Evolutionary conservation across 495 filamentous ascomycete species (phyloP), one percentile per base, ranked within the genome.

Genomic region (Geoglossum glabrum): DNA sequence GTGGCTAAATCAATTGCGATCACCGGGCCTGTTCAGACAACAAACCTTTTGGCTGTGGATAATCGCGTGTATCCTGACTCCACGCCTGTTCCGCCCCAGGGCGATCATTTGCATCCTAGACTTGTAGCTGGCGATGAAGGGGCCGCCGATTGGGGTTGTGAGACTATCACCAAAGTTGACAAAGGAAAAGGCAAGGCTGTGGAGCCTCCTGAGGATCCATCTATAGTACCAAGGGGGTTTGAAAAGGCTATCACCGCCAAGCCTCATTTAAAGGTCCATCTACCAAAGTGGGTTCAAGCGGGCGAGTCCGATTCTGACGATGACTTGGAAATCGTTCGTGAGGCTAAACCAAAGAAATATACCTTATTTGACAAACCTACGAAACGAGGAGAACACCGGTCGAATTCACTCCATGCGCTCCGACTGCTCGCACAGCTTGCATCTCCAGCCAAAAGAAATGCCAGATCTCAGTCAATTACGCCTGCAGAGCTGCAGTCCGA

Each of bases 401-500:
- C 82, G 1, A 67, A 70, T n/a, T 75, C 84, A 8, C 74, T 93
- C 62, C 75, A 79, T 45, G 76, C 73, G 21, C 73, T 92, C 15
- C 82, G 83, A 55, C 77, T 79, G 50, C 74, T 95, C 26, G 87
- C 90, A 8, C 83, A 88, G 61, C 65, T 94, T 38, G 79, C 73
- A n/a, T 84, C 77, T 63, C 69, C 84, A 66, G 63, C 74, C 58
- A 76, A 79, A 67, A 69, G 75, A 65, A 52, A 56, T 3, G 68
- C 63, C 30, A 61, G 67, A 61, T 63, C 70, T 61, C 54, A 63
- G 58, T 74, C 74, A 7, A 83, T 95, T 74, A 85, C 78, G 6
- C 66, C 76, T 0, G 75, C 77, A 9, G 80, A 92, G 59, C 71
- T 97, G 45, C 78, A 87, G n/a, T 71, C 73, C 8, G 75, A 69